A percentile compares a stretch with the other conserved stretches of the same genome.
Evolutionary conservation across 2,329 filamentous ascomycete species (phyloP).

Genomic region (Hymenoscyphus salicellus): DNA sequence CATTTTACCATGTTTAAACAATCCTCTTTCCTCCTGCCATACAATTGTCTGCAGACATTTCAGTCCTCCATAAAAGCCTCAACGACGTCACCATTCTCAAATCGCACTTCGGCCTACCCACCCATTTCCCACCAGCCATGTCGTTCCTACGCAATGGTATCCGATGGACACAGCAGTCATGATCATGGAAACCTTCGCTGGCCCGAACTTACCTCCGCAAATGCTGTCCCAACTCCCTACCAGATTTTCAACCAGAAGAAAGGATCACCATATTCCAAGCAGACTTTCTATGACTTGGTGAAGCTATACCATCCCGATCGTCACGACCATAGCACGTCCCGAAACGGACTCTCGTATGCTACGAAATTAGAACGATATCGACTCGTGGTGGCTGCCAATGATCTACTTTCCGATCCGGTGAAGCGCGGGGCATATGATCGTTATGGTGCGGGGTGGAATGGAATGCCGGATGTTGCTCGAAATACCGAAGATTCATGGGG

Average conservation of each 20-base stretch:
- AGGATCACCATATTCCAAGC: slow-evolving; percentile 73
- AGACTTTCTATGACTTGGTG: slow-evolving; percentile 82
- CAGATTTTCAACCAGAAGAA: slow-evolving; percentile 69
- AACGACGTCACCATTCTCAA: slow-evolving; percentile 29
- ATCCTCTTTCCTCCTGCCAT: slow-evolving; percentile 38
- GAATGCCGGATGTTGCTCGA: slow-evolving; percentile 39
- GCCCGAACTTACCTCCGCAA: slow-evolving; percentile 33
- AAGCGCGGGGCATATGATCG: slow-evolving; percentile 80
- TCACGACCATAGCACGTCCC: slow-evolving; percentile 39
- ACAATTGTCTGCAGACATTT: slow-evolving; percentile 38
- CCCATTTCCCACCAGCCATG: slow-evolving; percentile 22
- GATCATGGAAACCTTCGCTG: slow-evolving; percentile 33
- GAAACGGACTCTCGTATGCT: slow-evolving; percentile 52
- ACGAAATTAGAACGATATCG: slow-evolving; percentile 84
- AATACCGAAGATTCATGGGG: slow-evolving; percentile 31
- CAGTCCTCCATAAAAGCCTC: slow-evolving; percentile 32
- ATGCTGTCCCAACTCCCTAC: slow-evolving; percentile 65
- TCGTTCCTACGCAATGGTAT: slow-evolving; percentile 39
- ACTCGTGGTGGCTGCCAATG: slow-evolving; percentile 81
- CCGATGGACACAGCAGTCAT: slow-evolving; percentile 38
- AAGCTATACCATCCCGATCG: slow-evolving; percentile 95
- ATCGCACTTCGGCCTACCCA: slow-evolving; percentile 12
- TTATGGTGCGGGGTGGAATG: slow-evolving; percentile 77
- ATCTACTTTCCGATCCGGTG: slow-evolving; percentile 76
- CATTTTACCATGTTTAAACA: slow-evolving; percentile 46